Evolutionary conservation across 75 land plant genomes (phyloP), one percentile per base, ranked within the genome.

Genomic region (Selaginella tamariscina): DNA sequence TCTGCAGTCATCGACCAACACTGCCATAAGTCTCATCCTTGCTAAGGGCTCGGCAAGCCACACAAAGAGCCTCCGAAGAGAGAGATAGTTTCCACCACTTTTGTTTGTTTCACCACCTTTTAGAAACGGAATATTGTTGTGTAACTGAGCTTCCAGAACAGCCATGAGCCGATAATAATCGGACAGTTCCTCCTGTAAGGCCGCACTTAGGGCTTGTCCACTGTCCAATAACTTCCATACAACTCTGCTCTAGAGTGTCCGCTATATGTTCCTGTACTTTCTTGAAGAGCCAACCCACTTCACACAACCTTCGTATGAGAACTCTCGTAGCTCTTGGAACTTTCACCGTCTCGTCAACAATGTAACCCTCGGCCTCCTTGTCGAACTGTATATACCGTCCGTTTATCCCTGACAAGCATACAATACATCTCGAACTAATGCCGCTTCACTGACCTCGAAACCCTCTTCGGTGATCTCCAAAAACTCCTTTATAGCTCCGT

Each of bases 31-130:
- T 59, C 93, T 72, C 93, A 95, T 95, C 66, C 96, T 78, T 55
- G 85, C 99, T 68, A 85, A 69, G 0, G 99, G 99, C 73, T 95
- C 99, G 1, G 89, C 87, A 55, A 91, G 81, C 99, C 99, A 95
- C 23, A 95, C 99, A 18, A 83, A 72, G 60, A 95, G 70, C 56
- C 99, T 78, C 66, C 92, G 66, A 74, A 95, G 70, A 0, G 99
- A 91, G 2, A 95, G 79, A 71, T 95, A 95, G 66, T 86, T 84
- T 33, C 83, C 88, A 0, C 71, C 67, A 8, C 70, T 66, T 2
- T 60, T 79, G n/a, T 57, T 66, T 2, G 55, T 72, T 0, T 69
- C 83, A 0, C 54, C 62, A 22, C 67, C 81, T 1, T 80, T 69
- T 70, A 86, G 77, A 29, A 80, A 56, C 0, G 99, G 99, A 21